Base-by-base conservation (phyloP, 176 grass and related monocot genomes). In the Carex pumila region DNA sequence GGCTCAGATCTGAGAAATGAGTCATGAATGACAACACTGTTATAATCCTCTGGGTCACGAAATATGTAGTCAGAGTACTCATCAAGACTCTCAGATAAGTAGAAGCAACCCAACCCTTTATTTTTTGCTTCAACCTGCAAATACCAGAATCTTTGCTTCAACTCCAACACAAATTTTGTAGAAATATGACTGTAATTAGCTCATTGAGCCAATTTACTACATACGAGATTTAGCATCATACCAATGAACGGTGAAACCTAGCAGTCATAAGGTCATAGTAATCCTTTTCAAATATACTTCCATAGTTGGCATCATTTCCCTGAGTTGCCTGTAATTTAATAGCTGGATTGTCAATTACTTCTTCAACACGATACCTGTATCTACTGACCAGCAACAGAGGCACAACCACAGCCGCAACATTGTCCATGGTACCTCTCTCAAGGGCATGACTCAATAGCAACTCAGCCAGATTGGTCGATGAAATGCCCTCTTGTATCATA, bases 71-170 rank as follows among this genome's bases (percentile, higher is more conserved):
- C 92, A 85, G 86, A 86, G 29, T 98, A 86, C 81, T 94, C 90
- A 94, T 98, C 92, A 71, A 98, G 89, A 91, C 87, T 98, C 86
- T 98, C 95, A 3, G 92, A 98, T 68, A 98, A 89, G 84, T 94
- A 98, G 62, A 98, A 98, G 83, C 92, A 98, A 66, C 95, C 95
- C 13, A 98, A 80, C 66, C 70, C 92, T 88, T 89, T 90, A 73
- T 79, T 71, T 89, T 91, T 91, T 79, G 90, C 69, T 87, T 93
- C 92, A 86, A 98, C 89, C 94, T 97, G 88, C 34, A 77, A 76
- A 76, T 76, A 55, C 47, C 7, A 55, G 49, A 55, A 30, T 54
- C 47, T 76, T 45, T 55, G 12, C 49, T 55, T 76, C 49, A 76
- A 29, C 71, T 54, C 7, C 7, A 76, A 54, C 12, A 75, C 52